Conservation (phyloP, 2,329 filamentous ascomycete genomes). For the Monosporascus sp. region DNA sequence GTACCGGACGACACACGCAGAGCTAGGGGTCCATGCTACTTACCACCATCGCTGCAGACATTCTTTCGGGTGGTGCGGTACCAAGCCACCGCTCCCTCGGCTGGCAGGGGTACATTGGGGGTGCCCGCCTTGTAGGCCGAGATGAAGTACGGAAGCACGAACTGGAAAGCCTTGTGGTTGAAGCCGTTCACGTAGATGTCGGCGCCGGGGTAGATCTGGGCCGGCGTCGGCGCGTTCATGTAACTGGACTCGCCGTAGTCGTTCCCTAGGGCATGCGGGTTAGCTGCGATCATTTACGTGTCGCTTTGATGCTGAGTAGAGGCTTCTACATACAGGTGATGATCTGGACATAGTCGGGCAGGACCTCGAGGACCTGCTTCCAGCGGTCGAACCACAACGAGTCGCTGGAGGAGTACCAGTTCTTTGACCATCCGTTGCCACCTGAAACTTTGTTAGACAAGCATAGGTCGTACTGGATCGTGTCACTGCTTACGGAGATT, state of each 20-base stretch:
- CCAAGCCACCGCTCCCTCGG: constrained; percentile 23
- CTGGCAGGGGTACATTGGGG: constrained; percentile 19
- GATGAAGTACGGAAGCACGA: constrained; percentile 44
- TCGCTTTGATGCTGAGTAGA: not conserved
- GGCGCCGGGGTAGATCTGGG: constrained; percentile 40
- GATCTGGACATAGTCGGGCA: constrained; percentile 48
- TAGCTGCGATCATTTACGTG: constrained; percentile 4
- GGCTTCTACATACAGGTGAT: constrained; percentile 38
- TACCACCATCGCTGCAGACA: constrained; percentile 32
- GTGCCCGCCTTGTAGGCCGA: constrained; percentile 42
- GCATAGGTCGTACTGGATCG: not conserved
- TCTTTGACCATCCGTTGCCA: constrained; percentile 25
- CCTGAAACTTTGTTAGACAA: not conserved
- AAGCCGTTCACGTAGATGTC: constrained; percentile 40
- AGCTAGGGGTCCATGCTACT: constrained; percentile 8
- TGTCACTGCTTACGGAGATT: constrained; percentile 12
- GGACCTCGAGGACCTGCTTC: constrained; percentile 43
- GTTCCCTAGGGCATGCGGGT: constrained; percentile 33
- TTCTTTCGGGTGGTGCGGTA: constrained; percentile 21
- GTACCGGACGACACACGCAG: too few species aligned
- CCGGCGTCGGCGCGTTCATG: constrained; percentile 39
- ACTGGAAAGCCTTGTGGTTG: constrained; percentile 43
- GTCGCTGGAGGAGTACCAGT: constrained; percentile 49
- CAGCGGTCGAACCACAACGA: constrained; percentile 51
- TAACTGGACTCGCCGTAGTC: constrained; percentile 57